Conservation (phyloP, 2,329 filamentous ascomycete species). For the Paraconiothyrium sp. region DNA sequence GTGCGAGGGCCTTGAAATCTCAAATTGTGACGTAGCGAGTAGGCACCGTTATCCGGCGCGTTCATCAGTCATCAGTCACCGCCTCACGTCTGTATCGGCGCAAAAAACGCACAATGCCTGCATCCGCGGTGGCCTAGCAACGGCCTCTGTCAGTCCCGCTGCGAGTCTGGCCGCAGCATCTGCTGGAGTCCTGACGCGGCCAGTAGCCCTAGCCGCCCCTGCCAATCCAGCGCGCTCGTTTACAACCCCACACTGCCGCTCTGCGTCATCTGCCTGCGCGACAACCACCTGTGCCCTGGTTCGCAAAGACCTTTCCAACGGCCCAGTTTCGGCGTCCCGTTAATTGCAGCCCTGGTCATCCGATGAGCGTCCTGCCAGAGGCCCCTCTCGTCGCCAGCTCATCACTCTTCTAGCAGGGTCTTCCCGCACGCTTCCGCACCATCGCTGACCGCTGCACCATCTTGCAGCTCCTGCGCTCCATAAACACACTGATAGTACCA, state of each 20-base stretch:
- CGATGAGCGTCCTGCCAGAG: constrained; percentile 28
- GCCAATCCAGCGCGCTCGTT: constrained; percentile 7
- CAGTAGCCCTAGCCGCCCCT: background rate
- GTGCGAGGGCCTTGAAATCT: constrained; percentile 31
- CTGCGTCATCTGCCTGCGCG: constrained; percentile 44
- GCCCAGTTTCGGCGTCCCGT: constrained; percentile 29
- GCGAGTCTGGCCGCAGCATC: background rate
- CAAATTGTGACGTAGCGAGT: constrained; percentile 36
- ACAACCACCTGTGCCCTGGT: constrained; percentile 26
- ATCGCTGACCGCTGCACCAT: constrained; percentile 40
- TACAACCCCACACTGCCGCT: constrained; percentile 28
- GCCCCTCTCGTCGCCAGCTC: constrained; percentile 35
- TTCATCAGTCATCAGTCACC: constrained; percentile 25
- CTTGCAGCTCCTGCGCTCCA: constrained; percentile 28
- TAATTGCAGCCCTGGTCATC: constrained; percentile 31
- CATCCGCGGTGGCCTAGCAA: background rate
- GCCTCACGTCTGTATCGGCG: background rate
- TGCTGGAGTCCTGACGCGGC: constrained; percentile 10
- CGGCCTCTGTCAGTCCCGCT: background rate
- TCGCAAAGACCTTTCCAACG: constrained; percentile 36
- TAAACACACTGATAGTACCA: constrained; percentile 36
- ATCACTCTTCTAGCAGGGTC: constrained; percentile 39
- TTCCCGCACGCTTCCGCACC: constrained; percentile 44
- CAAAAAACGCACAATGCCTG: constrained; percentile 13
- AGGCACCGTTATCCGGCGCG: constrained; percentile 12